These are phyloP conservation scores for Dillenia suffruticosa DNA, from an alignment of 164 flowering plant species.

Conservation along the genomic window DNA sequence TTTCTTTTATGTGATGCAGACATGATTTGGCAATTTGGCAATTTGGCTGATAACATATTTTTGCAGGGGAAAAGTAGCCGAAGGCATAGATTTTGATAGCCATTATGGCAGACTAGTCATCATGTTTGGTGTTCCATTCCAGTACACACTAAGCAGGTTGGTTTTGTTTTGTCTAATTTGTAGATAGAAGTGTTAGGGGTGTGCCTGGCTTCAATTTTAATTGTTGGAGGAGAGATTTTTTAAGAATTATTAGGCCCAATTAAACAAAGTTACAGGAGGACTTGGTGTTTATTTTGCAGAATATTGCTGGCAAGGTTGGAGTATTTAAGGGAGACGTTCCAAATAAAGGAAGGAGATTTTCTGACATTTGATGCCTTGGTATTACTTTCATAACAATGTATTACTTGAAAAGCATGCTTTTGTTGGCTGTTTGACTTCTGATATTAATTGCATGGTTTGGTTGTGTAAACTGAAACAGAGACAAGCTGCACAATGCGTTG, in stretches of 20 bases:
- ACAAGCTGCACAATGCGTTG: slow-evolving; percentile 99
- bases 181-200: not conserved
- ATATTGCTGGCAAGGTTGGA: slow-evolving; percentile 89
- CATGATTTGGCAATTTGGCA: too few relatives aligned
- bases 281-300: slow-evolving; percentile 38
- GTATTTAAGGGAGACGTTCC: slow-evolving; percentile 92
- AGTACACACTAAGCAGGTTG: slow-evolving; percentile 95
- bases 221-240: too few relatives aligned
- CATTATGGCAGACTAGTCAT: slow-evolving; percentile 98
- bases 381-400: slow-evolving; percentile 14
- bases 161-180: not conserved
- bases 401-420: not conserved
- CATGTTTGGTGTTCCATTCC: slow-evolving; percentile 99
- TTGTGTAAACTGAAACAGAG: slow-evolving; percentile 45
- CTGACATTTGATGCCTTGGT: slow-evolving; percentile 99
- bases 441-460: slow-evolving; percentile 2
- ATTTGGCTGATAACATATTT: not conserved
- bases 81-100: slow-evolving; percentile 99
- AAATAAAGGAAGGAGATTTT: slow-evolving; percentile 98
- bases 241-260: too few relatives aligned
- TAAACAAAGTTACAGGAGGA: not conserved
- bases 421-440: not conserved
- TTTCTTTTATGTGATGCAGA: too few relatives aligned
- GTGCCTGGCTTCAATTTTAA: too few relatives aligned
- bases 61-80: slow-evolving; percentile 98